These are phyloP conservation scores for Fusarium mangiferae DNA, from an alignment of 2,329 filamentous ascomycete species.

Conservation along the genomic window DNA sequence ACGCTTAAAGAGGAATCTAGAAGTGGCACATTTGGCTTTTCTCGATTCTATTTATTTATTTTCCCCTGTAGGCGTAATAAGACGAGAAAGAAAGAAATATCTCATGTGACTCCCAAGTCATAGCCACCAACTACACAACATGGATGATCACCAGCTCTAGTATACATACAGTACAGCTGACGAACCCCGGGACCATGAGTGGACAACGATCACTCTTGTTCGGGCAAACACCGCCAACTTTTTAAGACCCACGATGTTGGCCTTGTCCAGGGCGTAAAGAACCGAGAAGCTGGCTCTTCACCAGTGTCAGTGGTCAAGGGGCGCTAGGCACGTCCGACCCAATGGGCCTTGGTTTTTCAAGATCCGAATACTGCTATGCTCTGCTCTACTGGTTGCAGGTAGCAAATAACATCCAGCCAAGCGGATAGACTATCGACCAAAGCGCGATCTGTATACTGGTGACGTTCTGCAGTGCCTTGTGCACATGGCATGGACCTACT, in stretches of 20 bases:
- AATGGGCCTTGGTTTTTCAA: slow-evolving; percentile 5
- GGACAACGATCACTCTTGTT: slow-evolving; percentile 28
- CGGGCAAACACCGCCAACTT: slow-evolving; percentile 36
- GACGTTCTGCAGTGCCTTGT: neutral
- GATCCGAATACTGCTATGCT: neutral
- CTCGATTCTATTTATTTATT: neutral
- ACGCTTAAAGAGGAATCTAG: neutral
- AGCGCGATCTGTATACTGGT: slow-evolving; percentile 1
- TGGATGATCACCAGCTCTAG: neutral
- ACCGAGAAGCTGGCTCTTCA: slow-evolving; percentile 31
- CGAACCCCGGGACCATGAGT: slow-evolving; percentile 40
- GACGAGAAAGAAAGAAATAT: neutral
- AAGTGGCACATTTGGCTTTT: neutral
- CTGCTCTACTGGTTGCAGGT: neutral
- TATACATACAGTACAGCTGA: slow-evolving; percentile 26
- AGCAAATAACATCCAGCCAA: neutral
- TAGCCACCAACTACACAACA: neutral
- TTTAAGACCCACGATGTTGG: slow-evolving; percentile 28
- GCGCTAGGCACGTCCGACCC: slow-evolving; percentile 36
- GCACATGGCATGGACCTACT: slow-evolving; percentile 21
- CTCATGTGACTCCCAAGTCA: neutral
- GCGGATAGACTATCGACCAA: slow-evolving; percentile 18
- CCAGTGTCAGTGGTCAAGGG: slow-evolving; percentile 12
- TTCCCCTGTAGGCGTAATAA: neutral
- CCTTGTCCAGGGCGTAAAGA: slow-evolving; percentile 27